A percentile compares a stretch with the other conserved stretches of the same genome.
These are phyloP conservation scores for Sphaerulina populicola DNA, from an alignment of 2,329 filamentous ascomycete species.

Conservation along the genomic window DNA sequence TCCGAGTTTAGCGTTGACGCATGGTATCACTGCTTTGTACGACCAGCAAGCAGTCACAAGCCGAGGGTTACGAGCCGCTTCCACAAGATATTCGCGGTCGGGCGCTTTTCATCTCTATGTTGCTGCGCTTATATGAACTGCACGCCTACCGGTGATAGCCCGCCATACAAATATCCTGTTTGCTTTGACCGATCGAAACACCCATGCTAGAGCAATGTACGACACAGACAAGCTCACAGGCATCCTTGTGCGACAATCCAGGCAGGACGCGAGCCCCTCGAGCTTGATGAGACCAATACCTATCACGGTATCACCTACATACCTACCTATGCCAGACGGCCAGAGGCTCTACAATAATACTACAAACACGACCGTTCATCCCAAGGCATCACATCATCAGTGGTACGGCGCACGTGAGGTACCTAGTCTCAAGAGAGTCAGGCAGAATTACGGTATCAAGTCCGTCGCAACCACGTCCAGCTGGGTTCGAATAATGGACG, in stretches of 20 bases:
- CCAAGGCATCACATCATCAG: too few species aligned
- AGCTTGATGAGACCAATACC: too few species aligned
- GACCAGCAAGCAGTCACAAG: not conserved
- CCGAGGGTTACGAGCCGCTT: constrained; percentile 1
- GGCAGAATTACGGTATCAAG: not conserved
- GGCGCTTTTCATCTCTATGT: constrained; percentile 1
- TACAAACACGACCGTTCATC: too few species aligned
- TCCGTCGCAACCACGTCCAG: not conserved
- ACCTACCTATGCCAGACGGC: too few species aligned
- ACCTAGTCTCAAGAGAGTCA: too few species aligned
- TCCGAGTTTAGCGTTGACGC: not conserved
- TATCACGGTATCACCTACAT: too few species aligned
- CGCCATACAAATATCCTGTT: not conserved
- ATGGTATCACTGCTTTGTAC: not conserved
- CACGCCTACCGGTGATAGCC: not conserved
- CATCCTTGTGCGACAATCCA: not conserved
- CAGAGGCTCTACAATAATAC: too few species aligned
- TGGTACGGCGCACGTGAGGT: too few species aligned
- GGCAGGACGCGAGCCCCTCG: not conserved
- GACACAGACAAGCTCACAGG: not conserved
- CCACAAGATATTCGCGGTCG: constrained; percentile 1
- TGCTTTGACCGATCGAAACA: not conserved
- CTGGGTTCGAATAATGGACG: not conserved
- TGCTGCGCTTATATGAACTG: constrained; percentile 3
- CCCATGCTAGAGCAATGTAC: not conserved